These are phyloP conservation scores for Dactylellina haptotyla DNA, from an alignment of 2,329 filamentous ascomycete genomes.

Conservation along the genomic window DNA sequence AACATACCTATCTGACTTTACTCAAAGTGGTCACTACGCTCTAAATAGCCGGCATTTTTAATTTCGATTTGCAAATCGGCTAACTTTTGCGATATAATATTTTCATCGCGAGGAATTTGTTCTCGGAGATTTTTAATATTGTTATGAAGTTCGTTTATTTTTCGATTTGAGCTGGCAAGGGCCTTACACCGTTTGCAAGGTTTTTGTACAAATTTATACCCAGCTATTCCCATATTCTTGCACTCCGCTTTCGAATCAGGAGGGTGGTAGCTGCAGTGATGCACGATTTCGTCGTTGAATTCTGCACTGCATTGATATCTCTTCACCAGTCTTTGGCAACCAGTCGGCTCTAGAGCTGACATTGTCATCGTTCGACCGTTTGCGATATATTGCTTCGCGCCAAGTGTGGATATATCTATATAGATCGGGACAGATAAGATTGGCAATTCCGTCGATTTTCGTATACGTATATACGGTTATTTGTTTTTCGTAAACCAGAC, in stretches of 20 bases:
- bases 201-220: background rate
- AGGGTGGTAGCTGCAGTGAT: conserved; percentile 18
- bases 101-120: background rate
- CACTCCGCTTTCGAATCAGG: background rate
- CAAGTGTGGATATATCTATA: background rate
- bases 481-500: no score
- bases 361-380: background rate
- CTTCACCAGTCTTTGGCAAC: conserved; percentile 26
- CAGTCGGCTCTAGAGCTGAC: background rate
- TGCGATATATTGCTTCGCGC: no score
- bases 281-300: conserved; percentile 9
- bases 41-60: background rate
- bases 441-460: no score
- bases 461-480: no score
- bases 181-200: conserved; percentile 4
- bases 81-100: background rate
- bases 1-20: no score
- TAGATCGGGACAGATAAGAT: no score
- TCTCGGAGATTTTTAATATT: background rate
- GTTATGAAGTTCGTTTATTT: background rate
- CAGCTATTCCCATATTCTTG: background rate
- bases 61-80: background rate
- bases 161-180: background rate
- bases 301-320: conserved; percentile 15
- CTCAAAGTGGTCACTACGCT: background rate